Evolutionary conservation across 2,329 filamentous ascomycete genomes (phyloP).

Genomic region (Cryphonectria parasitica): DNA sequence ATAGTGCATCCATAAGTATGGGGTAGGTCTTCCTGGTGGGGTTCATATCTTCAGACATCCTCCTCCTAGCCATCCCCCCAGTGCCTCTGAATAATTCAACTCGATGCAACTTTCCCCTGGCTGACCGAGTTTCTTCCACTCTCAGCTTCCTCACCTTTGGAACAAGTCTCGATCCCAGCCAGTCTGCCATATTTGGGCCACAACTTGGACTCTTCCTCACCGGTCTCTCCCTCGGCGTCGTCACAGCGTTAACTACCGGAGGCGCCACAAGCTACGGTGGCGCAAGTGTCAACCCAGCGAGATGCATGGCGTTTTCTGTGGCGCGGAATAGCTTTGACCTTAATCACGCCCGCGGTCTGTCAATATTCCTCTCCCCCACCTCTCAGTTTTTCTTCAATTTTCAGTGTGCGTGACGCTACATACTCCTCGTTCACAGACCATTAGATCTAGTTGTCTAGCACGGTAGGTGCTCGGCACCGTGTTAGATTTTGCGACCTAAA

Average conservation of each 20-base stretch:
- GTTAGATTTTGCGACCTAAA: background rate
- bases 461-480: conserved; percentile 31
- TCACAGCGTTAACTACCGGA: conserved; percentile 44
- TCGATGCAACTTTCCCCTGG: background rate
- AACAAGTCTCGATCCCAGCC: conserved; percentile 56
- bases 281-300: conserved; percentile 48
- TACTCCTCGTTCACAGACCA: conserved; percentile 35
- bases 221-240: conserved; percentile 43
- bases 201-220: conserved; percentile 54
- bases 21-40: conserved; percentile 52
- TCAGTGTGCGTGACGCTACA: background rate
- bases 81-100: background rate
- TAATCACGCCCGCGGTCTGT: conserved; percentile 30
- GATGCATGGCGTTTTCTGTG: conserved; percentile 50
- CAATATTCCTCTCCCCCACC: background rate
- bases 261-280: conserved; percentile 46
- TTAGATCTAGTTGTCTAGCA: conserved; percentile 45
- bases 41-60: conserved; percentile 45
- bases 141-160: conserved; percentile 52
- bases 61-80: conserved; percentile 39
- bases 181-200: conserved; percentile 52
- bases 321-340: conserved; percentile 35
- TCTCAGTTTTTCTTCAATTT: background rate
- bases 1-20: conserved; percentile 40
- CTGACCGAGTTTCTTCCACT: conserved; percentile 15